These are phyloP conservation scores for Vigna trinervia DNA, from an alignment of 306 rosid genomes.

Conservation along the genomic window DNA sequence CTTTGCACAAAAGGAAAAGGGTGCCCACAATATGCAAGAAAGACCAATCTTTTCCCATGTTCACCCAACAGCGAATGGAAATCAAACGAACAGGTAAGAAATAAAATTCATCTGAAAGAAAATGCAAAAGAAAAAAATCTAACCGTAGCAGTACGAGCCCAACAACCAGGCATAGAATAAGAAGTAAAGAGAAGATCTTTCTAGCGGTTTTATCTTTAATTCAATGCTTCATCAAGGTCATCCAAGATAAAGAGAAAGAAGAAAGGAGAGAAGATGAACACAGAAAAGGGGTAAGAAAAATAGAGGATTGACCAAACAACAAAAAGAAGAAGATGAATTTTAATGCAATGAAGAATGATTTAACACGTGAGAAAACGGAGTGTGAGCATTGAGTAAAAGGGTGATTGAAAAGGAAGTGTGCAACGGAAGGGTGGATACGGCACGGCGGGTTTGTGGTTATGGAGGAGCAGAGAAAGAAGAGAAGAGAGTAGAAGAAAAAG, in stretches of 20 bases:
- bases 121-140: not conserved
- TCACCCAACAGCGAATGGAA: constrained; percentile 10
- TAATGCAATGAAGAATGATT: constrained; percentile 5
- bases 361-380: not conserved
- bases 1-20: constrained; percentile 37
- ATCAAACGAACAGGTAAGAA: constrained; percentile 22
- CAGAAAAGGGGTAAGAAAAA: not conserved
- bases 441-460: not conserved
- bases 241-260: not conserved
- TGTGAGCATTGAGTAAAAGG: not conserved
- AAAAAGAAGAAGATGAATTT: not conserved
- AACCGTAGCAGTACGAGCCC: not conserved
- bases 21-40: constrained; percentile 36
- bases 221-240: not conserved
- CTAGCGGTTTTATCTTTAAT: not conserved
- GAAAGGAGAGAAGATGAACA: not conserved
- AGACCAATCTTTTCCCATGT: constrained; percentile 55
- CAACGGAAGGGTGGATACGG: no score
- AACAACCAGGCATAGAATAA: not conserved
- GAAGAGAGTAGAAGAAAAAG: not conserved
- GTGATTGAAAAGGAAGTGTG: not conserved
- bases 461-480: not conserved
- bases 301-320: not conserved
- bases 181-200: not conserved
- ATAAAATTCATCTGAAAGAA: constrained; percentile 1